Evolutionary conservation across 179 eudicot species (phyloP).

Genomic region (Pouteria campechiana): DNA sequence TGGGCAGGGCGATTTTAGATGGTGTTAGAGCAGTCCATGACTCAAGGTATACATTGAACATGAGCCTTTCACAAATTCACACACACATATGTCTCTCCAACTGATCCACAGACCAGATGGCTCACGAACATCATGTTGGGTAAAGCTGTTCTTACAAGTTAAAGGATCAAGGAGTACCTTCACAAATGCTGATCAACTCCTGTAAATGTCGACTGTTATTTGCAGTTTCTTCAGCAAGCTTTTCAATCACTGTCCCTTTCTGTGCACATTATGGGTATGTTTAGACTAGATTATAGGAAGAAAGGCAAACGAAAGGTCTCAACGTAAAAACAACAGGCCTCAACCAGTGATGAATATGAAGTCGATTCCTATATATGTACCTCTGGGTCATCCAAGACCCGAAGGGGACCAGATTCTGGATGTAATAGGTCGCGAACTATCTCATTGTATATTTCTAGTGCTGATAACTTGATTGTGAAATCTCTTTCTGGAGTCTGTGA

Average conservation of each 20-base stretch:
- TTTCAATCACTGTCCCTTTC: slow-evolving; percentile 98
- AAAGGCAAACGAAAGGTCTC: neutral
- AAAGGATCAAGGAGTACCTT: too few relatives aligned
- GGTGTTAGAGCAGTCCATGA: too few relatives aligned
- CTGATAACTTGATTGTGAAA: slow-evolving; percentile 61
- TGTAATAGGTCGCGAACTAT: slow-evolving; percentile 81
- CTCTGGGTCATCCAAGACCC: slow-evolving; percentile 99
- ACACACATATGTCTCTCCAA: too few relatives aligned
- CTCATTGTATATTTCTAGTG: slow-evolving; percentile 91
- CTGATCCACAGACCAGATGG: too few relatives aligned
- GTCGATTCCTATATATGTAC: slow-evolving; percentile 26
- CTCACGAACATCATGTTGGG: too few relatives aligned
- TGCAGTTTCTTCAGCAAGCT: slow-evolving; percentile 88
- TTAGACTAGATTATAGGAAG: slow-evolving; percentile 4
- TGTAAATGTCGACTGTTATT: slow-evolving; percentile 57
- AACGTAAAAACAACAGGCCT: neutral
- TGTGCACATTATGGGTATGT: slow-evolving; percentile 22
- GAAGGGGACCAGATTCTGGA: slow-evolving; percentile 71
- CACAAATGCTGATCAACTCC: slow-evolving; percentile 73
- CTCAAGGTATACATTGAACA: too few relatives aligned
- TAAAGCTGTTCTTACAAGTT: too few relatives aligned
- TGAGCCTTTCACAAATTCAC: too few relatives aligned
- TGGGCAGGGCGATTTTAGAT: too few relatives aligned
- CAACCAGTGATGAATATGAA: too few relatives aligned
- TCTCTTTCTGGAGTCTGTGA: slow-evolving; percentile 59